phyloP scores from a whole-genome alignment of 2,329 filamentous ascomycete genomes.

The Fusarium fracticaudum region DNA sequence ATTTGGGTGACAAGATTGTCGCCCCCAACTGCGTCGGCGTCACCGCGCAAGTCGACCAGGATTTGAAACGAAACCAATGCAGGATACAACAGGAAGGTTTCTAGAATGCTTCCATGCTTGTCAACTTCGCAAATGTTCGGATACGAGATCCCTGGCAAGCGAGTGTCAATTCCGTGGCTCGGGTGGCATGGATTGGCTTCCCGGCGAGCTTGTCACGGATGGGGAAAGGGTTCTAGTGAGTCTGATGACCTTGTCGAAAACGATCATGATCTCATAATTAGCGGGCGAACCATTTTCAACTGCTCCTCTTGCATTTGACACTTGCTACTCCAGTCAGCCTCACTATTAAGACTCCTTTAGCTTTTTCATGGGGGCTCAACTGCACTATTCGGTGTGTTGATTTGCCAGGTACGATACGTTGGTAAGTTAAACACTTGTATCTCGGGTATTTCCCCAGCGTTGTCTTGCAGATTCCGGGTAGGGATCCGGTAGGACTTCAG shows the following conservation, averaged over 20 bases:
- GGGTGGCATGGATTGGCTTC: constrained; percentile 14
- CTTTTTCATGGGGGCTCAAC: not conserved
- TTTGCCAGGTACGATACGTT: not conserved
- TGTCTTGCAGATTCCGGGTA: constrained; percentile 23
- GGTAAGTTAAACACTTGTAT: not conserved
- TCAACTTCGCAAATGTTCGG: not conserved
- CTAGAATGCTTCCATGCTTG: constrained; percentile 35
- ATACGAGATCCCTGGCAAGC: constrained; percentile 18
- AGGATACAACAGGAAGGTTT: constrained; percentile 39
- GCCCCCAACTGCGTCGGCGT: constrained; percentile 16
- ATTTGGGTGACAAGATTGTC: not conserved
- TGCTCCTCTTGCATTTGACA: not conserved
- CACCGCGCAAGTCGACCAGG: constrained; percentile 1
- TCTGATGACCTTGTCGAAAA: constrained; percentile 5
- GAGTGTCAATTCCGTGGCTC: constrained; percentile 2
- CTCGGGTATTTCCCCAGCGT: constrained; percentile 8
- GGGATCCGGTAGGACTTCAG: constrained; percentile 16
- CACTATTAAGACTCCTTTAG: constrained; percentile 8
- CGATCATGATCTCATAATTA: not conserved
- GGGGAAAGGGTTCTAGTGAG: constrained; percentile 2
- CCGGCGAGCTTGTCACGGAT: constrained; percentile 10
- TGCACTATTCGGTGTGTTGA: constrained; percentile 4
- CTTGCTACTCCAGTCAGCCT: constrained; percentile 26
- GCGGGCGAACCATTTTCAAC: constrained; percentile 17
- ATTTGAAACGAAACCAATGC: constrained; percentile 23